Conservation (phyloP, 1,139 yeast genomes). For the Debaryomyces subglobosus region DNA sequence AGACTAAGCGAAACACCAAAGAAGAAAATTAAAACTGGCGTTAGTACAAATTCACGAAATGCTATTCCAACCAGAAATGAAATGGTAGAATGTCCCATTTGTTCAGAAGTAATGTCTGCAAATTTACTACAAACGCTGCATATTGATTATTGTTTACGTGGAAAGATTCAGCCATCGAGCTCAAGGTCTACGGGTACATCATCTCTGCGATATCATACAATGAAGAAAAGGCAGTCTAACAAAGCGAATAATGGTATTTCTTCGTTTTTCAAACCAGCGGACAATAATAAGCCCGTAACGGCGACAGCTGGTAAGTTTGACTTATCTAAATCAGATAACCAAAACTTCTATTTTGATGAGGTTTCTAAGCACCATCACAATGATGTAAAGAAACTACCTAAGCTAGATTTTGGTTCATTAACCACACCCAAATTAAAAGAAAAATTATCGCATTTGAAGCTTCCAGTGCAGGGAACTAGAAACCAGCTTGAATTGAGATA, state of each 20-base stretch:
- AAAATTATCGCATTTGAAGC: conserved; percentile 53
- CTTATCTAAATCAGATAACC: conserved; percentile 21
- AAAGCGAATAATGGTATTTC: conserved; percentile 26
- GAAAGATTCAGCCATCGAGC: conserved; percentile 18
- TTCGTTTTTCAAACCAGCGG: conserved; percentile 35
- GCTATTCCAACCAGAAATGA: conserved; percentile 22
- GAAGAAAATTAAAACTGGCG: conserved; percentile 12
- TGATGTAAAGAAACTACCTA: conserved; percentile 47
- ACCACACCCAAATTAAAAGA: conserved; percentile 64
- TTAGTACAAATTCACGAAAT: conserved; percentile 11
- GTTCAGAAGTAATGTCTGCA: conserved; percentile 59
- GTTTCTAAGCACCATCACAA: conserved; percentile 27
- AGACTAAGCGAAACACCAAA: conserved; percentile 2
- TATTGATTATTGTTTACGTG: conserved; percentile 66
- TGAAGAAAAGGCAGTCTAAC: conserved; percentile 12
- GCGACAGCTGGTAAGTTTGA: not conserved
- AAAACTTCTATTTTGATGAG: conserved; percentile 37
- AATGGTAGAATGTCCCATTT: conserved; percentile 70
- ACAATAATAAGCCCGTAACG: not conserved
- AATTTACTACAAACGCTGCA: conserved; percentile 64
- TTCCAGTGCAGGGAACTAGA: conserved; percentile 67
- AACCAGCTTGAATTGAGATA: conserved; percentile 69
- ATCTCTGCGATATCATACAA: conserved; percentile 5
- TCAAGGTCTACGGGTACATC: conserved; percentile 3
- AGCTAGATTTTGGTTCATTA: conserved; percentile 62